phyloP scores from a whole-genome alignment of 306 rosid genomes.

The Pachyrhizus erosus region DNA sequence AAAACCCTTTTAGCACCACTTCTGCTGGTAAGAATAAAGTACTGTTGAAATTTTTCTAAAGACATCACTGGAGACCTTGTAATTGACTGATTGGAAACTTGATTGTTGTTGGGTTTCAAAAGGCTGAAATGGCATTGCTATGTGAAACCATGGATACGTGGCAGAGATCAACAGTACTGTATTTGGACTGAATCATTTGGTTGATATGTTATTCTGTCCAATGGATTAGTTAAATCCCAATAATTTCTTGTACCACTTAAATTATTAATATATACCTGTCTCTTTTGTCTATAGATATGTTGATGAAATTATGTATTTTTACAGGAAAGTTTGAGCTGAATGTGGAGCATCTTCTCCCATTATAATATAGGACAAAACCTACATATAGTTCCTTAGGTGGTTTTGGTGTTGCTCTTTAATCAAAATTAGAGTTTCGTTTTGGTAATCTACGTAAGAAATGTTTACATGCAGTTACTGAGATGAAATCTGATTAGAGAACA shows the following conservation, averaged over 20 bases:
- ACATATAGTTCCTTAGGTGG: too few relatives aligned
- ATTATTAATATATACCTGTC: neutral
- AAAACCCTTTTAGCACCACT: neutral
- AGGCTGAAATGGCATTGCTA: neutral
- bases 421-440: too few relatives aligned
- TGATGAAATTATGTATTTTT: neutral
- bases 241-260: neutral
- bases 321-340: neutral
- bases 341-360: neutral
- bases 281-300: neutral
- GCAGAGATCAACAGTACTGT: neutral
- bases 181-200: neutral
- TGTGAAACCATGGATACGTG: neutral
- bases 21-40: neutral
- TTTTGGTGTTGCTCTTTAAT: too few relatives aligned
- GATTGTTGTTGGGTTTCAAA: slow-evolving; percentile 23
- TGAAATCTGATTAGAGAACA: too few relatives aligned
- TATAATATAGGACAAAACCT: neutral
- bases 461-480: too few relatives aligned
- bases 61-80: slow-evolving; percentile 5
- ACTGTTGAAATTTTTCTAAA: slow-evolving; percentile 3
- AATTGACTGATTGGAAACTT: slow-evolving; percentile 13
- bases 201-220: slow-evolving; percentile 22
- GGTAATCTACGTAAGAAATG: too few relatives aligned
- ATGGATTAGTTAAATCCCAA: neutral